Conservation (phyloP, 208 protist genomes). For the Leishmania aethiopica region DNA sequence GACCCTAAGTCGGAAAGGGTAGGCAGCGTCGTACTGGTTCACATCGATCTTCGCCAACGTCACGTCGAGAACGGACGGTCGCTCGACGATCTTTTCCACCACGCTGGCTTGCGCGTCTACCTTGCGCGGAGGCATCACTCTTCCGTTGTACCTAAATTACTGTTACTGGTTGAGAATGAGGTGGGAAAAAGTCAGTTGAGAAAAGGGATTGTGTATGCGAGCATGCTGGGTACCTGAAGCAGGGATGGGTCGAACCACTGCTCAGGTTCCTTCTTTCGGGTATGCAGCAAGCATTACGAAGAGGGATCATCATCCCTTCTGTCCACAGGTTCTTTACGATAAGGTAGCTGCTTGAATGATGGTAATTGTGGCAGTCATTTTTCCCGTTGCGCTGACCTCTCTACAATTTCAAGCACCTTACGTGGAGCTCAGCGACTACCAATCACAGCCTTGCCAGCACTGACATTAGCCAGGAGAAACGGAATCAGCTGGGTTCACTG, state of each 20-base stretch:
- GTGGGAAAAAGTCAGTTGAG: not conserved
- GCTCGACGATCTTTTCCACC: slow-evolving; percentile 43
- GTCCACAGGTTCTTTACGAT: not conserved
- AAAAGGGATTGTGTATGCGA: not conserved
- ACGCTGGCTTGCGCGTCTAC: slow-evolving; percentile 49
- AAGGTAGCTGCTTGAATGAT: not conserved
- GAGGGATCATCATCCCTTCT: not conserved
- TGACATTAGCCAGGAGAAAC: not conserved
- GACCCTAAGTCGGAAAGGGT: slow-evolving; percentile 56
- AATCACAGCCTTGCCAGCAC: not conserved
- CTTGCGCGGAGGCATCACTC: slow-evolving; percentile 21
- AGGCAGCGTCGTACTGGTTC: slow-evolving; percentile 33
- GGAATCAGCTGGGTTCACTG: not conserved
- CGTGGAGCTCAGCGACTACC: too few relatives aligned
- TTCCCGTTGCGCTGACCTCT: not conserved
- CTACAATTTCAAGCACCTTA: not conserved
- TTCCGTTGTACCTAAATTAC: not conserved
- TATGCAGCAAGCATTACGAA: not conserved
- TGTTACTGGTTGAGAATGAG: not conserved
- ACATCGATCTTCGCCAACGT: slow-evolving; percentile 45
- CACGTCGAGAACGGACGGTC: slow-evolving; percentile 52
- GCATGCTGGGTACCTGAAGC: not conserved
- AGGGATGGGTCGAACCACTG: not conserved
- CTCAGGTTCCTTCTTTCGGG: not conserved
- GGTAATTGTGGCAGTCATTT: not conserved